phyloP scores from a whole-genome alignment of 257 asterid species.

The Primulina huaijiensis region DNA sequence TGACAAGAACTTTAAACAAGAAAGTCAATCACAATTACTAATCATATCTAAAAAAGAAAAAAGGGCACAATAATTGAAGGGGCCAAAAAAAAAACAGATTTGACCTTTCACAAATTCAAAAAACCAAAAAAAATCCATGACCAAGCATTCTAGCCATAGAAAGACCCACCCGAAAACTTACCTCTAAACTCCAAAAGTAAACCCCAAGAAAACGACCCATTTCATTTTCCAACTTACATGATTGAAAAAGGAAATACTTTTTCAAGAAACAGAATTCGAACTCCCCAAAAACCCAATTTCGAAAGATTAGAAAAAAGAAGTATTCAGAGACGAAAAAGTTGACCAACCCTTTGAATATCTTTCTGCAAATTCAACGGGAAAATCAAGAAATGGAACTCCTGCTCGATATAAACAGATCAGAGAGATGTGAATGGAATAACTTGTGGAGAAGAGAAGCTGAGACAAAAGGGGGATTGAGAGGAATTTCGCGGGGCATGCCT shows the following conservation, averaged over 20 bases:
- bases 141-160: slow-evolving; percentile 34
- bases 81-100: slow-evolving; percentile 21
- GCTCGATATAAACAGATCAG: slow-evolving; percentile 23
- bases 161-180: slow-evolving; percentile 22
- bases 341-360: slow-evolving; percentile 32
- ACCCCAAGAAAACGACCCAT: slow-evolving; percentile 46
- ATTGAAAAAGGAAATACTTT: not conserved
- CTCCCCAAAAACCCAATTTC: slow-evolving; percentile 18
- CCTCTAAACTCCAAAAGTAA: slow-evolving; percentile 21
- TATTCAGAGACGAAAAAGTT: slow-evolving; percentile 29
- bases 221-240: slow-evolving; percentile 26
- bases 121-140: slow-evolving; percentile 31
- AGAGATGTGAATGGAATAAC: slow-evolving; percentile 6
- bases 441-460: slow-evolving; percentile 30
- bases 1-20: slow-evolving; percentile 19
- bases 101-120: slow-evolving; percentile 42
- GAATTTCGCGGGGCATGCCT: slow-evolving; percentile 45
- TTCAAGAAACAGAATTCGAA: not conserved
- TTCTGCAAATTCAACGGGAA: slow-evolving; percentile 33
- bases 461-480: slow-evolving; percentile 30
- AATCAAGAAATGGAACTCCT: slow-evolving; percentile 26
- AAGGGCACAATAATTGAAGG: slow-evolving; percentile 18
- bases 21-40: slow-evolving; percentile 23
- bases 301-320: not conserved
- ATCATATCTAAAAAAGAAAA: slow-evolving; percentile 15